These are phyloP conservation scores for Suillus discolor DNA, from an alignment of 768 basidiomycete species.

Conservation along the genomic window DNA sequence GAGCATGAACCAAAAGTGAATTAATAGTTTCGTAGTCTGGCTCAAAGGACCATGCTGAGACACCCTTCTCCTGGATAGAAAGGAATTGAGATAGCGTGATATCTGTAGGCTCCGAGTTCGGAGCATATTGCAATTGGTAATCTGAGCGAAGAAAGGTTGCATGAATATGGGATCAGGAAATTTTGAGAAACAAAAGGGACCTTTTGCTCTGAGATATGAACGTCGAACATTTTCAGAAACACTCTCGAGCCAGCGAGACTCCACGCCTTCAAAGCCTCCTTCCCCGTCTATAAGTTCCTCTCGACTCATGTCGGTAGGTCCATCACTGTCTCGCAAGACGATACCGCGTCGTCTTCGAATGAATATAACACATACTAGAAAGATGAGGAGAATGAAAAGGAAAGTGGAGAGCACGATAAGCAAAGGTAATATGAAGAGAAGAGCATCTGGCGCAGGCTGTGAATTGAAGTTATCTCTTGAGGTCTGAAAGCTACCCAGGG, in stretches of 20 bases:
- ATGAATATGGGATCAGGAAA: conserved; percentile 12
- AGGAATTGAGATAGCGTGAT: conserved; percentile 98
- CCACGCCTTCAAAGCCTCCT: conserved; percentile 91
- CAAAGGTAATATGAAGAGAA: conserved; percentile 88
- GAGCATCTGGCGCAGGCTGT: conserved; percentile 54
- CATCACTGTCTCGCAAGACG: conserved; percentile 80
- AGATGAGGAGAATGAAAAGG: conserved; percentile 88
- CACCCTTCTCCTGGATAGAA: conserved; percentile 98
- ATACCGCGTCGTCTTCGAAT: conserved; percentile 79
- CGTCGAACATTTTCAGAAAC: conserved; percentile 66
- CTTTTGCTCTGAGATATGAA: conserved; percentile 85
- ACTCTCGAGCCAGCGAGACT: conserved; percentile 90
- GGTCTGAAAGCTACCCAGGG: conserved; percentile 9
- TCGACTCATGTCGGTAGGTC: conserved; percentile 90
- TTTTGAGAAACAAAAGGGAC: conserved; percentile 43
- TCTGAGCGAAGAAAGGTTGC: conserved; percentile 44
- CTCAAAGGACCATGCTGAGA: conserved; percentile 99
- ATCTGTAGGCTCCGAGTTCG: conserved; percentile 96
- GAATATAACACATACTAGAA: conserved; percentile 87
- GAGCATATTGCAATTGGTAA: conserved; percentile 85
- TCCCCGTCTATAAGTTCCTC: conserved; percentile 91
- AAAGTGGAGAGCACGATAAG: conserved; percentile 93
- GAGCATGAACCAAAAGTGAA: conserved; percentile 89
- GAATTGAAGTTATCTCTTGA: conserved; percentile 11
- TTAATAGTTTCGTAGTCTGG: conserved; percentile 96